phyloP scores from a whole-genome alignment of 805 yeast genomes.

The Isabelozyma gotoi region DNA sequence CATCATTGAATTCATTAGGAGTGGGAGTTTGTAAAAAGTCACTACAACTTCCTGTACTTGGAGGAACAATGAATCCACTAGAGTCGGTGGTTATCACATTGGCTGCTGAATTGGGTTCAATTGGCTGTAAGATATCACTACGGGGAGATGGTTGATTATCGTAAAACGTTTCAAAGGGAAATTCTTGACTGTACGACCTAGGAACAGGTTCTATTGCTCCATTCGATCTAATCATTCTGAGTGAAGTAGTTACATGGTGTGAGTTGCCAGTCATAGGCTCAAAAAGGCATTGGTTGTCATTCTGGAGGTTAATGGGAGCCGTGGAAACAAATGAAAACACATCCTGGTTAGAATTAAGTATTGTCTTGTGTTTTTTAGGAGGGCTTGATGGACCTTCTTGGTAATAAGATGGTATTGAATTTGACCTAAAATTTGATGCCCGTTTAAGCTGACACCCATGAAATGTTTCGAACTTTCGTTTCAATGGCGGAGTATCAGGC shows the following conservation, averaged over 20 bases:
- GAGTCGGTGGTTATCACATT: neutral
- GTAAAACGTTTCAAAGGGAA: constrained; percentile 6
- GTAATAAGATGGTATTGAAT: neutral
- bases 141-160: neutral
- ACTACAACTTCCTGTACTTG: neutral
- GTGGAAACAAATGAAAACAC: neutral
- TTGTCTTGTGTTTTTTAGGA: neutral
- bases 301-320: neutral
- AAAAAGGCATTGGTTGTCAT: neutral
- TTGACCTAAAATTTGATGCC: neutral
- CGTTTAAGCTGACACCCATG: neutral
- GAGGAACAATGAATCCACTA: neutral
- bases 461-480: neutral
- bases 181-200: constrained; percentile 1
- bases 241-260: neutral
- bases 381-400: neutral
- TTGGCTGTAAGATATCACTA: neutral
- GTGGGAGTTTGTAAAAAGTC: constrained; percentile 6
- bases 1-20: constrained; percentile 5
- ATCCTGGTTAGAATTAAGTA: neutral
- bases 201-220: constrained; percentile 1
- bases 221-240: constrained; percentile 4
- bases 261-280: neutral
- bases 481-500: neutral
- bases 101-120: neutral